Evolutionary conservation across 129 eudicot species (phyloP), one percentile per base, ranked within the genome.

Genomic region (Heracleum sosnowskyi): DNA sequence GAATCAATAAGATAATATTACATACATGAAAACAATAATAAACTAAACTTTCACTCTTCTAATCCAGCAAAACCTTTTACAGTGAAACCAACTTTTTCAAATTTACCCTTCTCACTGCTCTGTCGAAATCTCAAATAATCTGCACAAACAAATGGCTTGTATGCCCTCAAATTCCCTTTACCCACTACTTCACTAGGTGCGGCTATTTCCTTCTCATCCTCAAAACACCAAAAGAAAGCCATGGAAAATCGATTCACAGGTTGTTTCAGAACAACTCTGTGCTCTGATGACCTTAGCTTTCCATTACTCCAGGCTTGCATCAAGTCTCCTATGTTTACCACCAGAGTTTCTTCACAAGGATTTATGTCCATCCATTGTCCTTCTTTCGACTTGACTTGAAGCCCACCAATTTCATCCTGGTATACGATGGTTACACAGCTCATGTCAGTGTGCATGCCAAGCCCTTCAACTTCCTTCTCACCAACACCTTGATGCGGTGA

Each of bases 271-370:
- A 94, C 89, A 26, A 94, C 98, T 71, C 98, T 80, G 37, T 91
- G 98, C 82, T 91, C 97, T 15, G 98, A 94, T 34, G 98, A 94
- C 68, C 96, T 79, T 26, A 94, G 81, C 73, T 86, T 89, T 22
- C 87, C 97, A 79, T 91, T 94, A 60, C 97, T 94, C 98, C 98
- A 94, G 18, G 98, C 98, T 81, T 94, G 97, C 87, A 94, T 80
- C 80, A 94, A 82, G 73, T 91, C 98, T 26, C 98, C 98, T 57
- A 94, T 78, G 70, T 94, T 94, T 37, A 94, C 96, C 63, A 94
- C 90, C 10, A 91, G 81, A 57, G 89, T 88, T 51, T 86, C 98
- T 31, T 85, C 91, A 79, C 93, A 82, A 28, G 97, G 98, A 42
- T 78, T 73, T 15, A 94, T 88, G 64, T 91, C 87, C 89, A 89